phyloP scores from a whole-genome alignment of 495 filamentous ascomycete genomes.

The Cercophora newfieldiana region DNA sequence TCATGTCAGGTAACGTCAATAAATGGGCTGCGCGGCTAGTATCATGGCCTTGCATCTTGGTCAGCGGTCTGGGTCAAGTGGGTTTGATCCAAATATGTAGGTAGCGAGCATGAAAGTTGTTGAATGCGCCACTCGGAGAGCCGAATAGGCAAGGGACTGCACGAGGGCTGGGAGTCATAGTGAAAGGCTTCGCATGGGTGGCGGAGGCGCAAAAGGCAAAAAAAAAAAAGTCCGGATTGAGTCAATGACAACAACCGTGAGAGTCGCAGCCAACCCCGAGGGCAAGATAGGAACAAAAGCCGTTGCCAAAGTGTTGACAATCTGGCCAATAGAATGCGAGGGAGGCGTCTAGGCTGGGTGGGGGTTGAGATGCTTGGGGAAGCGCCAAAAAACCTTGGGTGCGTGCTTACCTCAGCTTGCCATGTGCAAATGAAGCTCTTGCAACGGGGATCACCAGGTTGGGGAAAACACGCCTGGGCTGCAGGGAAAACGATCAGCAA shows the following conservation, averaged over 20 bases:
- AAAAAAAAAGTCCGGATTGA: not conserved
- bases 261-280: not conserved
- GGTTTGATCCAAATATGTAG: not conserved
- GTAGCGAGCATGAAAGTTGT: slow-evolving; percentile 4
- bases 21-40: slow-evolving; percentile 15
- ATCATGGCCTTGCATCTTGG: slow-evolving; percentile 29
- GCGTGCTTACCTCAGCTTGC: not conserved
- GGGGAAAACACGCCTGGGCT: not conserved
- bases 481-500: not conserved
- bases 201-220: not conserved
- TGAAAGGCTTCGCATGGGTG: not conserved
- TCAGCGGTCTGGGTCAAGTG: slow-evolving; percentile 11
- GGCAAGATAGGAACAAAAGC: no score
- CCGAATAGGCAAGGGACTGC: not conserved
- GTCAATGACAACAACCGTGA: not conserved
- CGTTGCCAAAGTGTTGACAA: not conserved
- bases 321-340: not conserved
- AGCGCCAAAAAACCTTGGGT: not conserved
- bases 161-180: not conserved
- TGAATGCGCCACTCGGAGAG: no score
- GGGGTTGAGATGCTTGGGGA: not conserved
- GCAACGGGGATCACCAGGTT: not conserved
- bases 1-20: slow-evolving; percentile 32
- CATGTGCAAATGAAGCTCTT: not conserved
- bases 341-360: not conserved